Conservation (phyloP, 768 basidiomycete genomes). For the Rhodosporidiobolus sp. region DNA sequence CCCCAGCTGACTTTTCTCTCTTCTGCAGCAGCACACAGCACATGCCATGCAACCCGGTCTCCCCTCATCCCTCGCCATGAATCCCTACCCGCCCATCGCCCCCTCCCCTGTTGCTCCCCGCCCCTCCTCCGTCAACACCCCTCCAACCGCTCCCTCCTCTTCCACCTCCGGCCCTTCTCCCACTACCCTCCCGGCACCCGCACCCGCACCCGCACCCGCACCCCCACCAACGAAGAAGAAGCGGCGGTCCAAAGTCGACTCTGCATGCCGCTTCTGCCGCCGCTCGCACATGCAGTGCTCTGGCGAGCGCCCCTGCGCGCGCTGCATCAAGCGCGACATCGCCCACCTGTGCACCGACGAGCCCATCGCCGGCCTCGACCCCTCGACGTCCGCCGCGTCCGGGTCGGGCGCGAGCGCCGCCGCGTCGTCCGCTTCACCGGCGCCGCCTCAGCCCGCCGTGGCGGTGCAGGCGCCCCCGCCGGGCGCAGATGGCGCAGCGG, state of each 20-base stretch:
- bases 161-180: background rate
- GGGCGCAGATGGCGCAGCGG: background rate
- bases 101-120: background rate
- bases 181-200: background rate
- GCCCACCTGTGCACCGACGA: conserved; percentile 92
- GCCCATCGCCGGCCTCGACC: conserved; percentile 45
- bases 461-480: background rate
- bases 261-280: conserved; percentile 43
- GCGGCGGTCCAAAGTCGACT: conserved; percentile 39
- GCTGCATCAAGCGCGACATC: conserved; percentile 91
- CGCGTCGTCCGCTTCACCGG: background rate
- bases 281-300: conserved; percentile 33
- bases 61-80: background rate
- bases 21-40: no score
- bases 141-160: background rate
- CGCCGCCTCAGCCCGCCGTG: background rate
- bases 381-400: no score
- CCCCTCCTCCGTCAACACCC: background rate
- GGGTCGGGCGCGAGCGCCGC: background rate
- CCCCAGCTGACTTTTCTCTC: no score
- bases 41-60: background rate
- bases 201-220: background rate
- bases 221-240: conserved; percentile 26
- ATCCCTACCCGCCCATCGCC: background rate
- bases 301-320: conserved; percentile 23